A percentile compares a stretch with the other conserved stretches of the same genome.
Conservation (phyloP, 2,329 filamentous ascomycete genomes). For the Paecilomyces sp. region DNA sequence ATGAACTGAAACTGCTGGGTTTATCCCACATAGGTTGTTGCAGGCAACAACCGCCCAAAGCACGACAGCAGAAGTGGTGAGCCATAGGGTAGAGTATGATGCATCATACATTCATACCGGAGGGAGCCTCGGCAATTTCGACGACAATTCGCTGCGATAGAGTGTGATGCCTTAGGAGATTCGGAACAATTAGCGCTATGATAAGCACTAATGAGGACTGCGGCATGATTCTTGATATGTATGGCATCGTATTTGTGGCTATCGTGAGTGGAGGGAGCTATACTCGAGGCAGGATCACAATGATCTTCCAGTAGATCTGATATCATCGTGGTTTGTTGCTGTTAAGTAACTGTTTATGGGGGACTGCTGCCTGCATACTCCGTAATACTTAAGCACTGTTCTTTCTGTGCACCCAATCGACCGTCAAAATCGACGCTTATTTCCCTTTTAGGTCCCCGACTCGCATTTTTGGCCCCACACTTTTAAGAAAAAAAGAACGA, state of each 20-base stretch:
- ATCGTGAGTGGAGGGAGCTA: background rate
- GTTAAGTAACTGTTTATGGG: too few relatives aligned
- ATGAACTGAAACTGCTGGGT: background rate
- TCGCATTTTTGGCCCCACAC: background rate
- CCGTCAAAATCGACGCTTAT: background rate
- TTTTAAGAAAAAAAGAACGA: background rate
- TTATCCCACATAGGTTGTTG: background rate
- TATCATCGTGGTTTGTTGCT: background rate
- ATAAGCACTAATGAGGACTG: background rate
- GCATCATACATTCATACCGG: background rate
- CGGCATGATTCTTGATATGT: background rate
- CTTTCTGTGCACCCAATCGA: background rate
- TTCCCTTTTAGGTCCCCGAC: background rate
- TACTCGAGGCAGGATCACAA: background rate
- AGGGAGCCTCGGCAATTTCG: background rate
- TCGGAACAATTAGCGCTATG: background rate
- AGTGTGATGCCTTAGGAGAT: background rate
- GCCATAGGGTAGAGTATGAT: background rate
- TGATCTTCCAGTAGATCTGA: background rate
- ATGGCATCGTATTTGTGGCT: background rate
- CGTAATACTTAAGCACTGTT: too few relatives aligned
- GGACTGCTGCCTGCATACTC: too few relatives aligned
- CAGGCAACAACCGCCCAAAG: background rate
- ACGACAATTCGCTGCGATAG: background rate
- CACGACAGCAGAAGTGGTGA: background rate